Percentiles rank a stretch among this genome's conserved stretches.
Evolutionary conservation across 116 monocot species (phyloP).

Genomic region (Trichopus zeylanicus): DNA sequence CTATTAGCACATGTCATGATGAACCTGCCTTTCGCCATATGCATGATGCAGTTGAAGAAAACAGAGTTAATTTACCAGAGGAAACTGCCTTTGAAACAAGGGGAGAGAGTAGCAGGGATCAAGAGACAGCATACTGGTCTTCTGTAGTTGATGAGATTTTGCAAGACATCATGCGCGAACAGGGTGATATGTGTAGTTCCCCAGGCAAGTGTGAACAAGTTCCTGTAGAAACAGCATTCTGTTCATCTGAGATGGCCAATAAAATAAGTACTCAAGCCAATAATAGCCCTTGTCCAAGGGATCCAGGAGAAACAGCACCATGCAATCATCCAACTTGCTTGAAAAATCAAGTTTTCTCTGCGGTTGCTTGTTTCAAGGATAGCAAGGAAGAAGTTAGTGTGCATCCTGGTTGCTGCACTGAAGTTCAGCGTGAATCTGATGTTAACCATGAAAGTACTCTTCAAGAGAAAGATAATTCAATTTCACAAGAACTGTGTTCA

Average conservation of each 20-base stretch:
- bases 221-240: neutral
- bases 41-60: constrained; percentile 1
- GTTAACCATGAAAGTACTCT: constrained; percentile 1
- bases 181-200: constrained; percentile 5
- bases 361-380: constrained; percentile 3
- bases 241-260: neutral
- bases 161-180: neutral
- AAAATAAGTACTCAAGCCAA: constrained; percentile 1
- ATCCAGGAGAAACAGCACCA: constrained; percentile 6
- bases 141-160: neutral
- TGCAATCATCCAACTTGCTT: neutral
- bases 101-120: neutral
- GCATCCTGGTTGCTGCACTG: neutral
- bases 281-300: constrained; percentile 6
- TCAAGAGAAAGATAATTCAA: constrained; percentile 6
- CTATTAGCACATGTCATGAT: constrained; percentile 1
- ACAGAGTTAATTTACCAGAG: constrained; percentile 5
- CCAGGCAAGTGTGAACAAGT: constrained; percentile 3
- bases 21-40: constrained; percentile 9
- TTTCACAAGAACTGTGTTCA: neutral
- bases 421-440: constrained; percentile 1
- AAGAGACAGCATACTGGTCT: neutral
- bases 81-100: neutral
- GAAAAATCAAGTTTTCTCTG: constrained; percentile 6
- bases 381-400: constrained; percentile 4